phyloP scores from a whole-genome alignment of 345 rosid species.

The Bruguiera gymnorhiza region DNA sequence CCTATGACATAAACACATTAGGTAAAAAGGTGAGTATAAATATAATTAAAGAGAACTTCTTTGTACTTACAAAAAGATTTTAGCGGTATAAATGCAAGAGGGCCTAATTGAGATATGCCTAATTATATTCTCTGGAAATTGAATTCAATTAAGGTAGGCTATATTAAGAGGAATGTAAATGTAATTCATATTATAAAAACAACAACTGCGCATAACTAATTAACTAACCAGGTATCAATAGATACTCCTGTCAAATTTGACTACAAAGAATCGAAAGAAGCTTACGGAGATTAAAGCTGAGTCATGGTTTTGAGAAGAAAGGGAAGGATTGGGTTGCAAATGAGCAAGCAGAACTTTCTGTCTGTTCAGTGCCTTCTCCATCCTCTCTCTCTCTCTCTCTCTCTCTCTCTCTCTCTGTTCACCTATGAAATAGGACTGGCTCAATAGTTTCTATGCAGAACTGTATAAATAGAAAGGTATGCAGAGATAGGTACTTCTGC shows the following conservation, averaged over 20 bases:
- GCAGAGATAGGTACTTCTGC: no score
- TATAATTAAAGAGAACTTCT: not conserved
- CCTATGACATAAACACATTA: slow-evolving; percentile 28
- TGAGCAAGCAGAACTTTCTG: slow-evolving; percentile 74
- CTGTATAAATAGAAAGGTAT: no score
- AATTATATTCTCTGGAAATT: not conserved
- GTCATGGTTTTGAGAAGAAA: slow-evolving; percentile 32
- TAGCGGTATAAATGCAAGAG: not conserved
- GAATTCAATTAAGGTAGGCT: not conserved
- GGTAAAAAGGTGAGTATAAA: not conserved
- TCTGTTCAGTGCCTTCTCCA: slow-evolving; percentile 83
- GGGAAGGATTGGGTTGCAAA: slow-evolving; percentile 51
- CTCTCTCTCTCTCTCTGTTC: no score
- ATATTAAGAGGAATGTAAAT: no score
- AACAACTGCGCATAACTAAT: no score
- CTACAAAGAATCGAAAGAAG: not conserved
- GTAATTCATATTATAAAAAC: no score
- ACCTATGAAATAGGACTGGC: no score
- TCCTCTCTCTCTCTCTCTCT: slow-evolving; percentile 17
- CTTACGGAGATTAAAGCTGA: slow-evolving; percentile 44
- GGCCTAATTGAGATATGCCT: not conserved
- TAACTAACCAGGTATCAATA: not conserved
- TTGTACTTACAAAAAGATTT: not conserved
- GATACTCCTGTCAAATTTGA: not conserved
- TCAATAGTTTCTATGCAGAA: no score